Evolutionary conservation across 441 rosid genomes (phyloP).

Genomic region (Erysimum cheiri): DNA sequence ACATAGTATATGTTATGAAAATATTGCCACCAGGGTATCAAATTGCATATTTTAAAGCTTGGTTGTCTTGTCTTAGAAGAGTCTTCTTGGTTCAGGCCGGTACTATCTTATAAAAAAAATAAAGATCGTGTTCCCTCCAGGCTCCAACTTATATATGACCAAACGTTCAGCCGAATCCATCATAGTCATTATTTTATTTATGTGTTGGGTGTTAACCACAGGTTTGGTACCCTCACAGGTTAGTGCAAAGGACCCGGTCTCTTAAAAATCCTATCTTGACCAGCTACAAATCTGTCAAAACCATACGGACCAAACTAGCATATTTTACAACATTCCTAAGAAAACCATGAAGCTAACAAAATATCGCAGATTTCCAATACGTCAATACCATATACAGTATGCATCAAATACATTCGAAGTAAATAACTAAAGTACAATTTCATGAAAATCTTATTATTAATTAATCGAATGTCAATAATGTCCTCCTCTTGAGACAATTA

Average conservation of each 20-base stretch:
- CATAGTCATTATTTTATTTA: not conserved
- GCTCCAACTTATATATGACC: not conserved
- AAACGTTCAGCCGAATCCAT: not conserved
- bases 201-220: not conserved
- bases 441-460: not conserved
- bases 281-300: not conserved
- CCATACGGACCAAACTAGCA: not conserved
- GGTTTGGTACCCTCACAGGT: not conserved
- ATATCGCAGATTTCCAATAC: not conserved
- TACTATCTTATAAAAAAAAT: not conserved
- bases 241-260: not conserved
- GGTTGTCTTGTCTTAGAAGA: constrained; percentile 4
- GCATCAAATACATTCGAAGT: not conserved
- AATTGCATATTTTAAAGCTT: constrained; percentile 12
- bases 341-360: not conserved
- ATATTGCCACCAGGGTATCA: constrained; percentile 1
- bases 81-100: not conserved
- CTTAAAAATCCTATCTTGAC: not conserved
- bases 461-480: not conserved
- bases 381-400: not conserved
- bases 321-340: constrained; percentile 2
- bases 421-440: not conserved
- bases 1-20: not conserved
- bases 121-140: not conserved
- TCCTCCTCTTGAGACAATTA: constrained; percentile 1